Conservation (phyloP, 2,329 filamentous ascomycete species). For the Fusarium gaditjirri region DNA sequence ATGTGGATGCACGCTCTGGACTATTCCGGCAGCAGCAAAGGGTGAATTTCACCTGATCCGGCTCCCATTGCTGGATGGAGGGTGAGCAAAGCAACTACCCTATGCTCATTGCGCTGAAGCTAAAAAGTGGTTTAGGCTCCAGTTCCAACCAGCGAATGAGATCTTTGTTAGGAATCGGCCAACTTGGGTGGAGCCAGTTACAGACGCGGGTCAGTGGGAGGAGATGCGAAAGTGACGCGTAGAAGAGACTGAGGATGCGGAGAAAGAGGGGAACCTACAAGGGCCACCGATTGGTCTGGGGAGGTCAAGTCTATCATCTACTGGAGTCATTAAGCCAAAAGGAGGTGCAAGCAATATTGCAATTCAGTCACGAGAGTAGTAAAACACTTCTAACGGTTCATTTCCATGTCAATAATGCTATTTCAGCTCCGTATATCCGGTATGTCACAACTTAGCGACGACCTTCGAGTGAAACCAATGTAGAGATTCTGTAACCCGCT, state of each 20-base stretch:
- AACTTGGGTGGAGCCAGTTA: conserved; percentile 35
- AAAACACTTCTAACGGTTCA: not conserved
- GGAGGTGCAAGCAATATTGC: not conserved
- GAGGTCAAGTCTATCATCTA: not conserved
- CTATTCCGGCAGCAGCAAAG: conserved; percentile 40
- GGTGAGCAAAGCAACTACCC: conserved; percentile 33
- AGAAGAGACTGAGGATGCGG: not conserved
- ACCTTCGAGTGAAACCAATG: not conserved
- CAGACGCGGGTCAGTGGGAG: conserved; percentile 42
- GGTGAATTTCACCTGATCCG: conserved; percentile 41
- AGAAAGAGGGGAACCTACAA: conserved; percentile 9
- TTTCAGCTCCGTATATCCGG: not conserved
- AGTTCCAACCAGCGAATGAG: conserved; percentile 40
- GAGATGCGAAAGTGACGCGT: conserved; percentile 40
- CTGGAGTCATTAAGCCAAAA: not conserved
- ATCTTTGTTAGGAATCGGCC: conserved; percentile 46
- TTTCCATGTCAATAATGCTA: too few relatives aligned
- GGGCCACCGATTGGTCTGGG: conserved; percentile 22
- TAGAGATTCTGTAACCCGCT: not conserved
- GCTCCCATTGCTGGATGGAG: conserved; percentile 35
- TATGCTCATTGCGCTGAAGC: not conserved
- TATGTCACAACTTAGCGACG: not conserved
- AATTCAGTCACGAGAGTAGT: not conserved
- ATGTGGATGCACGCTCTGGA: conserved; percentile 46
- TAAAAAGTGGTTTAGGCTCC: conserved; percentile 12